Percentiles rank a stretch among this genome's conserved stretches.
These are phyloP conservation scores for Pythium volutum DNA, from an alignment of 352 stramenopile genomes.

Conservation along the genomic window DNA sequence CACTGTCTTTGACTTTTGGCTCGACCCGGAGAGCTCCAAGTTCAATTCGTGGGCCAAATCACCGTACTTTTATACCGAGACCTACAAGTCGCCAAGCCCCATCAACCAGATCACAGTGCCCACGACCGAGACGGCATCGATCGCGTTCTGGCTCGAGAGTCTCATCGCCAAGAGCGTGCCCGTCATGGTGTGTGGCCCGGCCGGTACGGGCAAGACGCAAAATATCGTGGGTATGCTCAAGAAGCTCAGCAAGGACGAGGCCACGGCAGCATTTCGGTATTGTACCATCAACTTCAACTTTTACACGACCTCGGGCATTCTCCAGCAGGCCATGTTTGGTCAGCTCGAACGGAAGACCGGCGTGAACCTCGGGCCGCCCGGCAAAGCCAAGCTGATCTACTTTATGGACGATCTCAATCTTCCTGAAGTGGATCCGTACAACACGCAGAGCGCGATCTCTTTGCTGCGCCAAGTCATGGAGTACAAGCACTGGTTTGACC, in stretches of 20 bases:
- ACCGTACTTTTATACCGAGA: slow-evolving; percentile 93
- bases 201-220: slow-evolving; percentile 94
- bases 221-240: slow-evolving; percentile 95
- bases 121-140: slow-evolving; percentile 94
- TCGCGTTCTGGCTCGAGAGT: slow-evolving; percentile 95
- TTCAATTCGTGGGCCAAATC: slow-evolving; percentile 96
- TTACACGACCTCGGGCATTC: slow-evolving; percentile 92
- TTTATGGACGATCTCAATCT: slow-evolving; percentile 98
- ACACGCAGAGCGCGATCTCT: slow-evolving; percentile 94
- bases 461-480: slow-evolving; percentile 95
- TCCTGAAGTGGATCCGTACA: slow-evolving; percentile 94
- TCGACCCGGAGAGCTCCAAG: slow-evolving; percentile 88
- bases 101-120: slow-evolving; percentile 92
- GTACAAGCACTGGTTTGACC: slow-evolving; percentile 93
- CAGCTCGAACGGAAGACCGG: slow-evolving; percentile 95
- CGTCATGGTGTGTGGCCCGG: slow-evolving; percentile 93
- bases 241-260: slow-evolving; percentile 88
- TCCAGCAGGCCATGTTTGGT: slow-evolving; percentile 92
- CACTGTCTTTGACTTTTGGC: slow-evolving; percentile 97
- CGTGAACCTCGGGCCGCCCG: slow-evolving; percentile 91
- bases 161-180: slow-evolving; percentile 89
- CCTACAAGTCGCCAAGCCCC: slow-evolving; percentile 78
- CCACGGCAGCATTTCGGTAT: slow-evolving; percentile 77
- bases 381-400: slow-evolving; percentile 93
- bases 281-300: slow-evolving; percentile 98